A percentile compares a stretch with the other conserved stretches of the same genome.
phyloP scores from a whole-genome alignment of 2,329 filamentous ascomycete genomes.

The Thelonectria discophora region DNA sequence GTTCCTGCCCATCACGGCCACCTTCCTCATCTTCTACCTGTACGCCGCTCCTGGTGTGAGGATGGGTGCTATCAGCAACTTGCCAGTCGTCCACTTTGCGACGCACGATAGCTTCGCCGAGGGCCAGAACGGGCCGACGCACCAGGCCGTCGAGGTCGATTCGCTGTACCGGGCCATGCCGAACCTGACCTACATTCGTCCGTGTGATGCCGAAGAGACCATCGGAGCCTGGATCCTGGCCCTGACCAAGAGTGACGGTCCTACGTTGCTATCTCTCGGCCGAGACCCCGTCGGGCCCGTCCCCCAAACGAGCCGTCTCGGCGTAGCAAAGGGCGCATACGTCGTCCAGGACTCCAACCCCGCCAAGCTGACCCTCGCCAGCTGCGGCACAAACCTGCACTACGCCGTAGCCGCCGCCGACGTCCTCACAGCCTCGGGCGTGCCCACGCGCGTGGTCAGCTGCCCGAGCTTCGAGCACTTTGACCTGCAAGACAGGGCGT shows the following conservation, averaged over 20 bases:
- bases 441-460: constrained; percentile 49
- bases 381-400: constrained; percentile 39
- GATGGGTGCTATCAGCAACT: constrained; percentile 60
- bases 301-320: constrained; percentile 37
- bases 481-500: constrained; percentile 50
- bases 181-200: constrained; percentile 62
- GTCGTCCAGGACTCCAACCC: constrained; percentile 40
- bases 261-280: constrained; percentile 47
- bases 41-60: constrained; percentile 52
- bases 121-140: constrained; percentile 64
- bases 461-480: constrained; percentile 52
- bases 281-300: constrained; percentile 46
- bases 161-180: constrained; percentile 64
- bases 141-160: constrained; percentile 63
- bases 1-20: constrained; percentile 62
- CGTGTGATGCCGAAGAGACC: constrained; percentile 61
- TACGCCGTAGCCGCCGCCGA: constrained; percentile 53
- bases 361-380: constrained; percentile 43
- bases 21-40: constrained; percentile 67
- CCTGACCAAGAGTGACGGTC: constrained; percentile 12
- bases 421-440: constrained; percentile 46
- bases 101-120: constrained; percentile 64
- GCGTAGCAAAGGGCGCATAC: constrained; percentile 47
- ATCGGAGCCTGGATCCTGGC: constrained; percentile 53
- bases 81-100: constrained; percentile 61